Percentiles rank a stretch among this genome's conserved stretches.
Evolutionary conservation across 495 filamentous ascomycete genomes (phyloP).

Genomic region (Podospora comata): DNA sequence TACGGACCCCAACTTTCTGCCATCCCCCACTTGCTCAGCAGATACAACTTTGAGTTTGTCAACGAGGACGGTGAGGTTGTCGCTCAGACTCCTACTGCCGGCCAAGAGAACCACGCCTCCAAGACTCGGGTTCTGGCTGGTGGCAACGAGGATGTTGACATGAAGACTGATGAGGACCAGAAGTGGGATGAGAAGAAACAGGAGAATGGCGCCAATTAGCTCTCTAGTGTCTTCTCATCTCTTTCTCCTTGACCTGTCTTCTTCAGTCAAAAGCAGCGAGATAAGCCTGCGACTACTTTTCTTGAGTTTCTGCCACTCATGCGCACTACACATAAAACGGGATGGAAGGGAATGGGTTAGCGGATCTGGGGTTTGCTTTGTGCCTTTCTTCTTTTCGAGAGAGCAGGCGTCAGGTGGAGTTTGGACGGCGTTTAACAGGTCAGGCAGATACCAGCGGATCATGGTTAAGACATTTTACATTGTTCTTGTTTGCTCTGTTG

Average conservation of each 20-base stretch:
- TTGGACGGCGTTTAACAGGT: background rate
- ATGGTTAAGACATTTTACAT: background rate
- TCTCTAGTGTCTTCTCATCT: background rate
- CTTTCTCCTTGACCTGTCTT: background rate
- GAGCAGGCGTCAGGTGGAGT: background rate
- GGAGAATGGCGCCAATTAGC: slow-evolving; percentile 29
- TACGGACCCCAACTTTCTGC: slow-evolving; percentile 96
- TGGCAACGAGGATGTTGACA: slow-evolving; percentile 58
- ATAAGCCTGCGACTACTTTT: background rate
- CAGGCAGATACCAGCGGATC: background rate
- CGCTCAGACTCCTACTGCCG: slow-evolving; percentile 72
- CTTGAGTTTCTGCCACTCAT: background rate
- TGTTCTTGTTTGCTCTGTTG: background rate
- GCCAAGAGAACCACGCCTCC: slow-evolving; percentile 40
- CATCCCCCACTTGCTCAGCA: slow-evolving; percentile 87
- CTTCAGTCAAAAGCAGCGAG: background rate
- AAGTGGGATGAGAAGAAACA: slow-evolving; percentile 9
- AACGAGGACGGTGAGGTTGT: slow-evolving; percentile 88
- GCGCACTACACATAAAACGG: background rate
- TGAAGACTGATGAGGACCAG: slow-evolving; percentile 32
- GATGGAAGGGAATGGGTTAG: background rate
- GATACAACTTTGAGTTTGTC: slow-evolving; percentile 98
- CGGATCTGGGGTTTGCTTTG: background rate
- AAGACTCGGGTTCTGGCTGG: slow-evolving; percentile 75
- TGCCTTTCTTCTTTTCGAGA: background rate